These are phyloP conservation scores for Dovyalis caffra DNA, from an alignment of 345 rosid species.

Conservation along the genomic window DNA sequence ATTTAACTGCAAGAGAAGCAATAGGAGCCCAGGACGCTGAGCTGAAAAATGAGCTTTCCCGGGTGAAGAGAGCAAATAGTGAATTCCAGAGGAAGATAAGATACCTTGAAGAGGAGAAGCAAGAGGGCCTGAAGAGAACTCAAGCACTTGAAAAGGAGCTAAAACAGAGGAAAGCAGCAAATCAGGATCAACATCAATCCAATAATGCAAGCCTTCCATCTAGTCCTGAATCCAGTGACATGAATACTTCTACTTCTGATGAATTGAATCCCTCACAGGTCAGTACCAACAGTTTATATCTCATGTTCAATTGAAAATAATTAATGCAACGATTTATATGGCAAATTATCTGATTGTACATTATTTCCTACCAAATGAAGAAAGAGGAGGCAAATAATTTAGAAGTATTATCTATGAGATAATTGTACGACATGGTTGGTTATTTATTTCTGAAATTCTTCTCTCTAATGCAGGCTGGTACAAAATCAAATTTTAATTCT, in stretches of 20 bases:
- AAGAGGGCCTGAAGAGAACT: slow-evolving; percentile 35
- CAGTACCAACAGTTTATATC: slow-evolving; percentile 9
- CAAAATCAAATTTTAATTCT: slow-evolving; percentile 6
- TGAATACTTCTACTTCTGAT: slow-evolving; percentile 12
- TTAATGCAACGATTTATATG: background rate
- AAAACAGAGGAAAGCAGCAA: slow-evolving; percentile 25
- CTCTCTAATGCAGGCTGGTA: slow-evolving; percentile 32
- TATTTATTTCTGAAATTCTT: background rate
- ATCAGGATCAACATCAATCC: slow-evolving; percentile 15
- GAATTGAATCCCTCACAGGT: slow-evolving; percentile 30
- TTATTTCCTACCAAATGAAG: background rate
- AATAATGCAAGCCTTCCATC: slow-evolving; percentile 12
- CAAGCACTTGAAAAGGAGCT: slow-evolving; percentile 32
- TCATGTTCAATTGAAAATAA: slow-evolving; percentile 7
- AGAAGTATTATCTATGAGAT: background rate
- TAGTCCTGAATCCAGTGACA: slow-evolving; percentile 10
- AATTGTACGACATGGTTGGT: background rate
- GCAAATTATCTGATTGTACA: background rate
- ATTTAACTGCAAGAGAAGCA: slow-evolving; percentile 66
- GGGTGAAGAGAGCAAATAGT: slow-evolving; percentile 46
- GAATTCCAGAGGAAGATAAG: slow-evolving; percentile 52
- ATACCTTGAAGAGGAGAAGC: slow-evolving; percentile 52
- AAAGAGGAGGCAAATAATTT: background rate
- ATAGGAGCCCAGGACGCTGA: slow-evolving; percentile 47
- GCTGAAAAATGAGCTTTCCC: slow-evolving; percentile 60